These are phyloP conservation scores for Candida suzukii DNA, from an alignment of 805 yeast genomes.

Conservation along the genomic window DNA sequence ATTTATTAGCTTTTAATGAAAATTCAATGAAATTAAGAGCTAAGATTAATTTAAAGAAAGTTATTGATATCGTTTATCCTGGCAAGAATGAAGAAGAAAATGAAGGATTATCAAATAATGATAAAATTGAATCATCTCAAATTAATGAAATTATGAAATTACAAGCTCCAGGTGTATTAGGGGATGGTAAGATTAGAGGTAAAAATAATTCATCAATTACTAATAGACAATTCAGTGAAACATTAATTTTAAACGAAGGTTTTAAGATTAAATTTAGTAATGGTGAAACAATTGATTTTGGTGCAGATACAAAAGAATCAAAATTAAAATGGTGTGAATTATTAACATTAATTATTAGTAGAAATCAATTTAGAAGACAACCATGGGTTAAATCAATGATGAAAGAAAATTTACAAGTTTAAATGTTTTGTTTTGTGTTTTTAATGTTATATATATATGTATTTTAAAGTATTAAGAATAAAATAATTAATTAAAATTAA, in stretches of 20 bases:
- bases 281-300: constrained; percentile 77
- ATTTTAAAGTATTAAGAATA: too few species aligned
- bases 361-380: constrained; percentile 23
- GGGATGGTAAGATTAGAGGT: background rate
- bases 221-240: constrained; percentile 73
- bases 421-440: too few species aligned
- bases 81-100: constrained; percentile 28
- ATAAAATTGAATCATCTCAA: background rate
- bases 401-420: constrained; percentile 1
- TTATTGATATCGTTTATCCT: constrained; percentile 41
- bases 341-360: constrained; percentile 47
- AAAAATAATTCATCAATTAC: constrained; percentile 1
- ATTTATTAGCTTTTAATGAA: constrained; percentile 72
- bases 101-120: constrained; percentile 13
- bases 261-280: constrained; percentile 71
- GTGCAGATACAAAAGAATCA: constrained; percentile 64
- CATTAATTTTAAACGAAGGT: constrained; percentile 59
- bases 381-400: constrained; percentile 30
- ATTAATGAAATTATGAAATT: background rate
- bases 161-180: constrained; percentile 1
- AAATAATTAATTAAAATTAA: too few species aligned
- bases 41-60: constrained; percentile 67
- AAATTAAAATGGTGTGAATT: constrained; percentile 59
- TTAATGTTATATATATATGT: too few species aligned
- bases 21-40: constrained; percentile 62